Conservation (phyloP, 1,284 basidiomycete genomes). For the Apiotrichum montevideense region DNA sequence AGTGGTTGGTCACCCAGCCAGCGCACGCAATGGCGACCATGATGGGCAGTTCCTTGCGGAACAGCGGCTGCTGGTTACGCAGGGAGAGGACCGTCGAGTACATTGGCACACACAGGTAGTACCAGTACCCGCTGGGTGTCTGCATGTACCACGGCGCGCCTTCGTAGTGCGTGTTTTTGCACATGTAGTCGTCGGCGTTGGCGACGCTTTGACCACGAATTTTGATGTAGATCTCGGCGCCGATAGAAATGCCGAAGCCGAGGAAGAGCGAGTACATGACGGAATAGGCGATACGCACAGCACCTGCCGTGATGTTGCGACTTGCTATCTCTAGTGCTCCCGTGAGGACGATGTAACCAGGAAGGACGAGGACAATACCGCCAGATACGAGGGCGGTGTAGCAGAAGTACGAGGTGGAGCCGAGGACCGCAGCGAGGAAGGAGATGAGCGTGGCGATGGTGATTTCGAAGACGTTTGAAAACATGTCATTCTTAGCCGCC, state of each 20-base stretch:
- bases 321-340: slow-evolving; percentile 72
- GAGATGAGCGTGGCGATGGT: slow-evolving; percentile 52
- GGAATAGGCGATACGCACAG: slow-evolving; percentile 76
- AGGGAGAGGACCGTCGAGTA: slow-evolving; percentile 69
- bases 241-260: slow-evolving; percentile 76
- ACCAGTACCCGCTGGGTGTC: slow-evolving; percentile 48
- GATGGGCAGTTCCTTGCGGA: slow-evolving; percentile 60
- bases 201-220: slow-evolving; percentile 50
- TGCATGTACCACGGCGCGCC: slow-evolving; percentile 49
- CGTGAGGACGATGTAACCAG: slow-evolving; percentile 74
- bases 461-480: slow-evolving; percentile 66
- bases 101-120: slow-evolving; percentile 73
- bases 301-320: slow-evolving; percentile 71
- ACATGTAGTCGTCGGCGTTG: slow-evolving; percentile 58
- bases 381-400: slow-evolving; percentile 78
- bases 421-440: slow-evolving; percentile 71
- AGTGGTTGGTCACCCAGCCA: slow-evolving; percentile 73
- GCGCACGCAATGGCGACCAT: slow-evolving; percentile 67
- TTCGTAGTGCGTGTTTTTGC: slow-evolving; percentile 54
- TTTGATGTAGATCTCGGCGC: slow-evolving; percentile 60
- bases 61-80: slow-evolving; percentile 67
- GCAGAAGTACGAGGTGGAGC: slow-evolving; percentile 65
- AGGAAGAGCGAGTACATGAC: slow-evolving; percentile 58
- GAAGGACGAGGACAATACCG: slow-evolving; percentile 79
- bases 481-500: slow-evolving; percentile 70